Evolutionary conservation across 176 grass and related monocot genomes (phyloP).

Genomic region (Pontederia crassipes): DNA sequence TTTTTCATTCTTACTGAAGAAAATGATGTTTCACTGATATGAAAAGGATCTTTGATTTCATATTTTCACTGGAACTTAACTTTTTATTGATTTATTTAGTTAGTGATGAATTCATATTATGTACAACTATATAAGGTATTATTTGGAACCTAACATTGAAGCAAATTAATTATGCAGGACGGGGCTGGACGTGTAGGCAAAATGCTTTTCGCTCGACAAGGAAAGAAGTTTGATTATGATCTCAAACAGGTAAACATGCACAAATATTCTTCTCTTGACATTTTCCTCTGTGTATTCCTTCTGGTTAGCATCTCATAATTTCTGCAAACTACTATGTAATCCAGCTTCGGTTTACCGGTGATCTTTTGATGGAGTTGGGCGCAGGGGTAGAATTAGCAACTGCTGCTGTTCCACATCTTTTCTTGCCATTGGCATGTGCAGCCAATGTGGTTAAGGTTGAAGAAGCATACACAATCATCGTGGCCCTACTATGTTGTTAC

Average conservation of each 20-base stretch:
- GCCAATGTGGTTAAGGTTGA: slow-evolving; percentile 94
- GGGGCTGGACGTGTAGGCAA: slow-evolving; percentile 95
- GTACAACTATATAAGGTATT: too few relatives aligned
- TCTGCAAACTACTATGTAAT: slow-evolving; percentile 18
- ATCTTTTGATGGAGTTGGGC: slow-evolving; percentile 93
- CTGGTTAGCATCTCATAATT: background rate
- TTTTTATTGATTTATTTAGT: too few relatives aligned
- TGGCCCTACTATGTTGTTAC: background rate
- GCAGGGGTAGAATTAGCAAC: slow-evolving; percentile 92
- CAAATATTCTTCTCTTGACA: background rate
- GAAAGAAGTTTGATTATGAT: slow-evolving; percentile 98
- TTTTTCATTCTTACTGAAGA: too few relatives aligned
- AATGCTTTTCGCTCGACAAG: slow-evolving; percentile 98
- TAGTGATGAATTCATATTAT: too few relatives aligned
- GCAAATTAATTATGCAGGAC: slow-evolving; percentile 39
- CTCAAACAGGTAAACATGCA: slow-evolving; percentile 71
- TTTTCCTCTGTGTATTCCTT: slow-evolving; percentile 18
- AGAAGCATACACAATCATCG: background rate
- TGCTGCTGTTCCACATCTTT: slow-evolving; percentile 83
- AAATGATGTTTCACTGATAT: too few relatives aligned
- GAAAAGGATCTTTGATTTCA: too few relatives aligned
- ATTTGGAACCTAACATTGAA: too few relatives aligned
- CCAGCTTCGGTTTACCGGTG: slow-evolving; percentile 80
- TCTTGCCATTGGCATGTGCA: slow-evolving; percentile 90
- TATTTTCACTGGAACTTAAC: too few relatives aligned